These are phyloP conservation scores for Naganishia sp. DNA, from an alignment of 1,284 basidiomycete genomes.

Conservation along the genomic window DNA sequence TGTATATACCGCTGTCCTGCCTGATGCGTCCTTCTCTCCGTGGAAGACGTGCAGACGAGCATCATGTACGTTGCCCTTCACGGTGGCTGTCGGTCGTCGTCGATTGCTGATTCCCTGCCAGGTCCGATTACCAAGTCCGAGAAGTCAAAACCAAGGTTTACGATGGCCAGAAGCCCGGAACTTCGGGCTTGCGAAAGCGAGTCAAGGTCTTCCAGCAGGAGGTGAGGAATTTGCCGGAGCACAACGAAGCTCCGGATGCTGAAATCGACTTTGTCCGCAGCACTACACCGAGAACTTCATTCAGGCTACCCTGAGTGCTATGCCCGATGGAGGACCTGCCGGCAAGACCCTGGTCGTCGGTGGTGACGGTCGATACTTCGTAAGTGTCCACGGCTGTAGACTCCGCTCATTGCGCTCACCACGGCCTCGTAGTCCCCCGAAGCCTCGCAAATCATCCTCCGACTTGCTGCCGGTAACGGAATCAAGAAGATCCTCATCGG, in stretches of 20 bases:
- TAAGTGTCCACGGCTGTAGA: constrained; percentile 32
- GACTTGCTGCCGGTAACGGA: constrained; percentile 86
- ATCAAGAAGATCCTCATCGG: constrained; percentile 87
- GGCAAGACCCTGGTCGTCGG: constrained; percentile 87
- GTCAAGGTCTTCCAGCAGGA: constrained; percentile 90
- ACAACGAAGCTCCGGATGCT: not conserved
- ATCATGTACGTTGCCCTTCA: constrained; percentile 1
- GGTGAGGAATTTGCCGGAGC: constrained; percentile 55
- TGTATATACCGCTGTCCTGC: not conserved
- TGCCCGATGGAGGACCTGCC: constrained; percentile 66
- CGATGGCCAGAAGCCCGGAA: constrained; percentile 85
- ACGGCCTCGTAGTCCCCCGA: constrained; percentile 64
- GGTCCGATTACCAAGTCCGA: constrained; percentile 30
- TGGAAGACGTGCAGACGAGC: not conserved
- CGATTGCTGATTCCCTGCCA: not conserved
- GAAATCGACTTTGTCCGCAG: constrained; percentile 51
- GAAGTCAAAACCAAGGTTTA: constrained; percentile 33
- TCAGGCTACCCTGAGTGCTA: constrained; percentile 90
- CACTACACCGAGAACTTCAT: constrained; percentile 99
- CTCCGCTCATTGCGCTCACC: not conserved
- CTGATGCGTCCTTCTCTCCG: not conserved
- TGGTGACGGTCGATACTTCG: constrained; percentile 92
- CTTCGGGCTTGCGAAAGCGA: constrained; percentile 90
- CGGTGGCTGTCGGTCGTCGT: too few relatives aligned
- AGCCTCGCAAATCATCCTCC: constrained; percentile 85